A percentile compares a stretch with the other conserved stretches of the same genome.
phyloP scores from a whole-genome alignment of 139 green algal genomes.

The Mychonastes homosphaera region DNA sequence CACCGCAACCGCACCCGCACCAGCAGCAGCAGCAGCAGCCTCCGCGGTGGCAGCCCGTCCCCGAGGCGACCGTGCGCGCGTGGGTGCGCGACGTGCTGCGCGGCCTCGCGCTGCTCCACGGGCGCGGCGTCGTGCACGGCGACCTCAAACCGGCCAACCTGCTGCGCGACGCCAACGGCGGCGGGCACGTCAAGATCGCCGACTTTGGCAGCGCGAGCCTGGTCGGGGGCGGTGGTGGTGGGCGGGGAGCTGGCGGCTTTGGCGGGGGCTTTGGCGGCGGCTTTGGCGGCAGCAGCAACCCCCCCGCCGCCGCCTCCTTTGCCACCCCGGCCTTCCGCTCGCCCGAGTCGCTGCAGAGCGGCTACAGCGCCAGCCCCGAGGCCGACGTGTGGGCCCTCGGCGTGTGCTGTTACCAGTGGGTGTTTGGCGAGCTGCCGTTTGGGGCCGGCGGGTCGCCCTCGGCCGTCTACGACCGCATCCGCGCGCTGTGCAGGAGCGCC shows the following conservation, averaged over 20 bases:
- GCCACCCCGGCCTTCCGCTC: constrained; percentile 37
- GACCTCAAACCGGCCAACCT: constrained; percentile 43
- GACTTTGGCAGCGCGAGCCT: constrained; percentile 38
- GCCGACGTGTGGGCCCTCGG: constrained; percentile 49
- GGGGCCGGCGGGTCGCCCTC: constrained; percentile 29
- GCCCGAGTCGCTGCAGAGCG: constrained; percentile 32
- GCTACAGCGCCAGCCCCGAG: too few relatives aligned
- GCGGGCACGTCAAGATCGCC: constrained; percentile 43
- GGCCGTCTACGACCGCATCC: constrained; percentile 38
- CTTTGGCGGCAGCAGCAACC: constrained; percentile 1
- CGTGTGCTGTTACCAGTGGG: constrained; percentile 43
- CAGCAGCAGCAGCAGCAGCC: constrained; percentile 1
- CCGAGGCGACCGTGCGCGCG: constrained; percentile 25
- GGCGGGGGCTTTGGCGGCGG: neutral
- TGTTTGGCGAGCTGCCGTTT: constrained; percentile 43
- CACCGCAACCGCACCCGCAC: neutral
- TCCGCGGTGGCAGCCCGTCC: constrained; percentile 22
- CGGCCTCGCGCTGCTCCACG: constrained; percentile 50
- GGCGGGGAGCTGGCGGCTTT: neutral
- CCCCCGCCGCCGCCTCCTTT: neutral
- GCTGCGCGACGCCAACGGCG: constrained; percentile 21
- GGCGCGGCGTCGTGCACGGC: constrained; percentile 33
- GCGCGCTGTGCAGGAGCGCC: too few relatives aligned
- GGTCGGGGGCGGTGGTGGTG: neutral
- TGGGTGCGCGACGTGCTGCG: constrained; percentile 24